Evolutionary conservation across 148 eudicot genomes (phyloP), one percentile per base, ranked within the genome.

Genomic region (Fagopyrum esculentum): DNA sequence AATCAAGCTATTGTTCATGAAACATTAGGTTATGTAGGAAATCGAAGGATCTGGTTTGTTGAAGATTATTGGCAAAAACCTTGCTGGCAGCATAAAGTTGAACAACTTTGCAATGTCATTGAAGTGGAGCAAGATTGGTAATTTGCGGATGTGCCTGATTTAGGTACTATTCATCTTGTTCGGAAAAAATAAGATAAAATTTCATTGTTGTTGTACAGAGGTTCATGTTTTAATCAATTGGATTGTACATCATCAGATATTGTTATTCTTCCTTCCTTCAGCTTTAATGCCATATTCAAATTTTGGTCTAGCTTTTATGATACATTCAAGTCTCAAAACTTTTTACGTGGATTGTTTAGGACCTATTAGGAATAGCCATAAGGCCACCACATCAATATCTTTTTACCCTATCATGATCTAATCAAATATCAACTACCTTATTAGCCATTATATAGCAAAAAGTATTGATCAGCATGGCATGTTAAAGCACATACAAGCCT

Each of bases 51-150:
- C 89, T 57, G 92, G 96, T 76, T 85, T 85, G n/a, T 84, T 88
- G 17, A 79, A 73, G 74, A 79, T 90, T n/a, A 59, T 76, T 9
- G 79, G 86, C 46, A 90, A 88, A 74, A 84, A 84, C 80, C 87
- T 90, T 76, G 86, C 83, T n/a, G 90, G 92, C 71, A 85, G 84
- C 84, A 80, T 90, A 76, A 87, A 87, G 79, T 61, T 90, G 77
- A 75, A 75, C 61, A 88, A 87, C 78, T 88, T 88, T 46, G 73
- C 79, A 26, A 86, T 88, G 96, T 73, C 79, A 22, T 77, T 85
- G 76, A 83, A 84, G 63, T 90, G 96, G 96, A 90, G 92, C 78
- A 83, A 81, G 70, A 80, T 90, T 70, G 96, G 96, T 47, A 86
- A 85, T 71, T 61, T 90, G 81, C 83, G 79, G 77, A 85, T 90